Base-by-base conservation (phyloP, 352 stramenopile genomes). In the Globisporangium paddicum region DNA sequence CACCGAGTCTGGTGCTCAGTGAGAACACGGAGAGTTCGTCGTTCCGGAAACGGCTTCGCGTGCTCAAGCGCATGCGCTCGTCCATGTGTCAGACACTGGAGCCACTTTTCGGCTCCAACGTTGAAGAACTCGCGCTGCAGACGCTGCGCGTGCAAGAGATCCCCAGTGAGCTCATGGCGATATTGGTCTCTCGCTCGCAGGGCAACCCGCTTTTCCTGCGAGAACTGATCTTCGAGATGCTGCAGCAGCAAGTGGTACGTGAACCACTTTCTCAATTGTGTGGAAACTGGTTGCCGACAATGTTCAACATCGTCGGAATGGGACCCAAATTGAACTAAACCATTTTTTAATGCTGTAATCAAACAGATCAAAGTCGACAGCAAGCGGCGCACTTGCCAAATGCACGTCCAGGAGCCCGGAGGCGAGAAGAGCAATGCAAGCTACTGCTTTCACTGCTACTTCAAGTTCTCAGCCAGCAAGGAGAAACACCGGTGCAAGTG, bases 181-280 rank as follows among this genome's bases (percentile, higher is more conserved):
- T 95, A 50, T 62, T 95, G 14, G 70, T 88, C 16, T 90, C 81
- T 4, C 70, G 83, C 1, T 89, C 76, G 3, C 86, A 95, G 64
- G 86, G 86, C 21, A 95, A 93, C 45, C 83, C 86, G 49, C 72
- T 95, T 5, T 93, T 95, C 58, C 58, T 95, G 9, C 68, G 82
- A 55, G 85, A 95, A 41, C 86, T 95, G n/a, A 88, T 95, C 23
- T 67, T 68, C n/a, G 82, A 91, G 45, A 92, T 95, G 85, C 54
- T 70, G 21, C 72, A 84, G 21, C 82, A 93, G 34, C 68, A 90
- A 82, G 80, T 88, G 59, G 75, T 84, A 71, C 34, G 70, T 68
- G 2, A 1, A 11, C 45, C 34, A 7, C 19, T 34, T 28, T 2
- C n/a, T 46, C 8, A 28, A 30, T 21, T 47, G 42, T 46, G 2